Percentiles rank a stretch among this genome's conserved stretches.
Evolutionary conservation across 1,284 basidiomycete species (phyloP).

Genomic region (Marasmius sp.): DNA sequence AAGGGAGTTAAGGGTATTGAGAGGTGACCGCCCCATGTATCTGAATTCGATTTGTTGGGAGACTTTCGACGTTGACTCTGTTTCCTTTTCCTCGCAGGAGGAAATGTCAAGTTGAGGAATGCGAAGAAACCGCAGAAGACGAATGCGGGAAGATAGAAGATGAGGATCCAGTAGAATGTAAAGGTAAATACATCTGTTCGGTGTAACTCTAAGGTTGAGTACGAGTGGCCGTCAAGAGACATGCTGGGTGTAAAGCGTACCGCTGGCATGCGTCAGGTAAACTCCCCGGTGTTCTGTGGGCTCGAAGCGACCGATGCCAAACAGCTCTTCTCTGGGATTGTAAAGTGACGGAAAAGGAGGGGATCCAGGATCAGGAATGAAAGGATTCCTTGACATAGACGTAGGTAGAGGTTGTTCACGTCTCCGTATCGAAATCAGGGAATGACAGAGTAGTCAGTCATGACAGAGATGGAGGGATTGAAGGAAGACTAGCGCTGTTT

Average conservation of each 20-base stretch:
- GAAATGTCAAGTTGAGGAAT: constrained; percentile 65
- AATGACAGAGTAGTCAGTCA: too few relatives aligned
- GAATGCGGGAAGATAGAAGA: constrained; percentile 74
- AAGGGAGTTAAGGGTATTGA: background rate
- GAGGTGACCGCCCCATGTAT: background rate
- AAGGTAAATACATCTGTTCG: constrained; percentile 74
- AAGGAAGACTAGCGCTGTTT: too few relatives aligned
- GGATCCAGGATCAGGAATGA: background rate
- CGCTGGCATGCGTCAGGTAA: constrained; percentile 45
- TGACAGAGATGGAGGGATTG: too few relatives aligned
- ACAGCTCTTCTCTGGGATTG: constrained; percentile 49
- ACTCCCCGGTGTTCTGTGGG: constrained; percentile 41
- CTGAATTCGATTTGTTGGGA: background rate
- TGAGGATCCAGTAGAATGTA: constrained; percentile 83
- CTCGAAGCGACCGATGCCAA: constrained; percentile 36
- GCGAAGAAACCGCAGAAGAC: constrained; percentile 68
- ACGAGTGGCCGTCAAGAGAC: background rate
- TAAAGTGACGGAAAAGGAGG: constrained; percentile 61
- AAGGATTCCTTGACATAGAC: background rate
- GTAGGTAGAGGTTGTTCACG: background rate
- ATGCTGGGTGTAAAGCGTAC: constrained; percentile 23
- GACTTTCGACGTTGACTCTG: background rate
- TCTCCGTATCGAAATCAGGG: too few relatives aligned
- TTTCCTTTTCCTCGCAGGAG: constrained; percentile 31
- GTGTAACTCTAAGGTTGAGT: background rate